Base-by-base conservation (phyloP, 495 filamentous ascomycete species). In the Aspergillus cristatus region DNA sequence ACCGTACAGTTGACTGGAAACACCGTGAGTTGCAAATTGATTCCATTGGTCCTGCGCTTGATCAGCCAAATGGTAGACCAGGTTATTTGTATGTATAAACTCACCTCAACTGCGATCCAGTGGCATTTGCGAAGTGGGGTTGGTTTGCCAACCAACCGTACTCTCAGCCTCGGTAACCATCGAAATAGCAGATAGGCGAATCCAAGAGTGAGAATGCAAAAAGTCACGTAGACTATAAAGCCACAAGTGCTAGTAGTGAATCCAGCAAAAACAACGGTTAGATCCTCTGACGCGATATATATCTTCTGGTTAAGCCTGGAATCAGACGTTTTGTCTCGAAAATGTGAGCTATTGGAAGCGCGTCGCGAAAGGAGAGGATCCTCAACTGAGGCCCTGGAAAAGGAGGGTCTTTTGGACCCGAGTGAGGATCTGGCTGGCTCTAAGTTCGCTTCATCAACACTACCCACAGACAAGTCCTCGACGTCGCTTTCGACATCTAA, bases 71-170 rank as follows among this genome's bases (percentile, higher is more conserved):
- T 14, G 7, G 24, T 42, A 18, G 25, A 24, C 24, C 28, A 28
- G 32, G 16, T 44, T 16, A 43, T n/a, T 24, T 24, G 4, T 24
- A 24, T 8, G 38, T 6, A 29, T 22, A 25, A 16, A 42, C 68
- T 54, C 47, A 72, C 81, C 71, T 90, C 93, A 48, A 95, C 72
- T 24, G 90, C 90, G 35, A 94, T 83, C 91, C 93, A 99, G 36
- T 79, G 62, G 49, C 86, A 89, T 25, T 82, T 76, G 15, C 72
- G 61, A 18, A 99, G 59, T 1, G 82, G 67, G 10, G 72, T 71
- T 14, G 75, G 62, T 38, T 65, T 71, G 12, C 91, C 91, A 37
- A 86, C 60, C 28, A 99, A 50, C 17, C 72, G 72, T 29, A 97
- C 77, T 48, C 82, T 75, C 86, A 85, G 94, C 34, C 75, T 74